These are phyloP conservation scores for Pezicula radicicola DNA, from an alignment of 2,329 filamentous ascomycete species.

Conservation along the genomic window DNA sequence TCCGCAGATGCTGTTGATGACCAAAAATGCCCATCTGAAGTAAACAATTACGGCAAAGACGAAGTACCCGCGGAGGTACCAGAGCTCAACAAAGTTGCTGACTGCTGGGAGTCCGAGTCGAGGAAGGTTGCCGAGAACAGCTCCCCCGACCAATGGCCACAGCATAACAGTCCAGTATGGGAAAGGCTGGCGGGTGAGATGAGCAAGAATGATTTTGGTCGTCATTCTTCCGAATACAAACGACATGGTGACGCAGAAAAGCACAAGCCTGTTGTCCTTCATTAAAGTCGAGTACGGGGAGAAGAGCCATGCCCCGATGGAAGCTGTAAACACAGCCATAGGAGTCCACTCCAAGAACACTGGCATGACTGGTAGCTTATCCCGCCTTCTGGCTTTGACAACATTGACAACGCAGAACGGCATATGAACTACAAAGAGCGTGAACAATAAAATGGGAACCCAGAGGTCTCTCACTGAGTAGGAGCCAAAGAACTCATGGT, in stretches of 20 bases:
- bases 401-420: constrained; percentile 91
- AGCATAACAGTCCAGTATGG: constrained; percentile 96
- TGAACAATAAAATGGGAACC: constrained; percentile 67
- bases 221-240: constrained; percentile 98
- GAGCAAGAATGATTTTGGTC: constrained; percentile 97
- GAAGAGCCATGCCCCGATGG: constrained; percentile 80
- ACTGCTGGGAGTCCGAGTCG: constrained; percentile 68
- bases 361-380: constrained; percentile 72
- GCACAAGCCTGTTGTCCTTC: constrained; percentile 79
- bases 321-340: constrained; percentile 75
- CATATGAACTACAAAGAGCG: constrained; percentile 71
- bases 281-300: constrained; percentile 83
- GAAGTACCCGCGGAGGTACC: constrained; percentile 83
- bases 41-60: constrained; percentile 82
- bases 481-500: constrained; percentile 61
- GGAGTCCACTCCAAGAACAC: constrained; percentile 94
- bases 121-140: constrained; percentile 78
- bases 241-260: constrained; percentile 92
- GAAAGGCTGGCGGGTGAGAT: constrained; percentile 90
- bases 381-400: constrained; percentile 66
- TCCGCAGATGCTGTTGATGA: constrained; percentile 86
- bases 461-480: constrained; percentile 84
- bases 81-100: constrained; percentile 64
- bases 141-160: constrained; percentile 80
- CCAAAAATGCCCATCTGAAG: constrained; percentile 87